Base-by-base conservation (phyloP, 129 eudicot genomes). In the Mikania micrantha region DNA sequence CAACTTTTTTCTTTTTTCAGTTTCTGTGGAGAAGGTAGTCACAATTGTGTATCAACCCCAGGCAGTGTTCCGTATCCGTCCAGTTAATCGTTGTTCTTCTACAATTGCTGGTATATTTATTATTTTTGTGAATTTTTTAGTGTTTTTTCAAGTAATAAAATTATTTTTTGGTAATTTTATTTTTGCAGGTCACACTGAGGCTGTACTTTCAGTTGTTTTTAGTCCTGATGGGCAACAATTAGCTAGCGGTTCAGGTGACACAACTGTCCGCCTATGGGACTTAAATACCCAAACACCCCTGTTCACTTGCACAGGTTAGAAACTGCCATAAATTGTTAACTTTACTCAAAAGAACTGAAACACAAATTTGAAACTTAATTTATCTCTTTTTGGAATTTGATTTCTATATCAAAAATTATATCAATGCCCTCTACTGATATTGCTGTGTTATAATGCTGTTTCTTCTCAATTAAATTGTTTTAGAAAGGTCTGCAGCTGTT, bases 161-260 rank as follows among this genome's bases (percentile, higher is more conserved):
- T 7, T 20, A 12, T 60, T 17, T 75, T 64, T 19, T 58, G 35
- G 17, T 60, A 24, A 45, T 42, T 34, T 29, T 64, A 28, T 53
- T 28, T 1, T 42, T 79, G 69, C 80, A 93, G 99, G 99, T 72
- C 99, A 93, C 66, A 84, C 84, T 2, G 99, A 89, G 70, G 99
- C 99, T 58, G 99, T 93, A 56, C 96, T 93, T 74, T 89, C 99
- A 40, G 96, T 93, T 72, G 87, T 83, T 27, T 93, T 93, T 74
- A 93, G 99, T 75, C 99, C 99, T 9, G 96, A 93, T 83, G 96
- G 99, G 27, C 89, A 84, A 66, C 96, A 89, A 27, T 57, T 93
- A 79, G 99, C 99, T 29, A 93, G 99, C 71, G 99, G 99, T 42
- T 93, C 99, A 20, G 99, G 99, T 69, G 99, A 93, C 74, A 89